A percentile compares a stretch with the other conserved stretches of the same genome.
Evolutionary conservation across 176 grass and related monocot species (phyloP).

Genomic region (Hordeum vulgare): MorexV3_pseudomolecules_assembly NC_058520.1:508074858-508075357

Average conservation of each 20-base stretch:
- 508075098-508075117: constrained; percentile 20
- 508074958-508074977: background rate
- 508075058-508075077: constrained; percentile 2
- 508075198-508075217: background rate
- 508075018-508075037: background rate
- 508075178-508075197: background rate
- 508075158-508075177: accelerated
- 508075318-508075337: background rate
- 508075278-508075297: background rate
- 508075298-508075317: background rate
- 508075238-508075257: background rate
- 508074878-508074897: background rate
- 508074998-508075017: constrained; percentile 25
- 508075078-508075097: background rate
- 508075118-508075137: constrained; percentile 27
- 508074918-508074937: background rate
- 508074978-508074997: constrained; percentile 13
- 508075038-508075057: background rate
- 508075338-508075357: constrained; percentile 30
- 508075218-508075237: constrained; percentile 16
- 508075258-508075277: background rate
- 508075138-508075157: constrained; percentile 9
- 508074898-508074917: background rate
- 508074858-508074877: background rate
- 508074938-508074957: constrained; percentile 23